Conservation (phyloP, 805 yeast species). For the Lipomyces japonicus region DNA sequence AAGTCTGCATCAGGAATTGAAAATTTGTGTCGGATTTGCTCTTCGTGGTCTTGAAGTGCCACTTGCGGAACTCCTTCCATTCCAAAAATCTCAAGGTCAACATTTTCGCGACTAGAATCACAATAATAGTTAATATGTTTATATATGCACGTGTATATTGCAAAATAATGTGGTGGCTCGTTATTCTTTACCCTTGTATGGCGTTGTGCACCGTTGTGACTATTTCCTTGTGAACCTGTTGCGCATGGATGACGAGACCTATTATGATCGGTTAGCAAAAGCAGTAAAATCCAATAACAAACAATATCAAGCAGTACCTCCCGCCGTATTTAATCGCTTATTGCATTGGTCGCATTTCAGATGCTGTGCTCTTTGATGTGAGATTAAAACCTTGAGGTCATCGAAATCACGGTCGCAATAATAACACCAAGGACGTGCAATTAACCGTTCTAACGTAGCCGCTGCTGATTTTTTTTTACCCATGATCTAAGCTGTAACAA, state of each 20-base stretch:
- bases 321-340: constrained; percentile 30
- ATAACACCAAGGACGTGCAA: constrained; percentile 32
- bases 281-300: not conserved
- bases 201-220: constrained; percentile 25
- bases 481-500: too few relatives aligned
- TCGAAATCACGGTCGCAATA: constrained; percentile 32
- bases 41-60: constrained; percentile 26
- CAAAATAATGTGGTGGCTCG: not conserved
- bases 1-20: constrained; percentile 11
- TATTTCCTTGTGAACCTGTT: constrained; percentile 31
- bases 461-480: constrained; percentile 24
- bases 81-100: constrained; percentile 30
- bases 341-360: constrained; percentile 31
- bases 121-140: not conserved
- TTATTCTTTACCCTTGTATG: constrained; percentile 22
- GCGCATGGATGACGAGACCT: constrained; percentile 29
- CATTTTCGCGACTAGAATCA: constrained; percentile 28
- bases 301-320: constrained; percentile 16
- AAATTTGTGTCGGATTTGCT: constrained; percentile 17
- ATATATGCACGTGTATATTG: not conserved
- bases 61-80: constrained; percentile 30
- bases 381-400: constrained; percentile 30
- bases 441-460: constrained; percentile 16
- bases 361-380: constrained; percentile 32
- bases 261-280: not conserved